Evolutionary conservation across 371 early-diverging fungal species (phyloP).

Genomic region (Apophysomyces ossiformis): DNA sequence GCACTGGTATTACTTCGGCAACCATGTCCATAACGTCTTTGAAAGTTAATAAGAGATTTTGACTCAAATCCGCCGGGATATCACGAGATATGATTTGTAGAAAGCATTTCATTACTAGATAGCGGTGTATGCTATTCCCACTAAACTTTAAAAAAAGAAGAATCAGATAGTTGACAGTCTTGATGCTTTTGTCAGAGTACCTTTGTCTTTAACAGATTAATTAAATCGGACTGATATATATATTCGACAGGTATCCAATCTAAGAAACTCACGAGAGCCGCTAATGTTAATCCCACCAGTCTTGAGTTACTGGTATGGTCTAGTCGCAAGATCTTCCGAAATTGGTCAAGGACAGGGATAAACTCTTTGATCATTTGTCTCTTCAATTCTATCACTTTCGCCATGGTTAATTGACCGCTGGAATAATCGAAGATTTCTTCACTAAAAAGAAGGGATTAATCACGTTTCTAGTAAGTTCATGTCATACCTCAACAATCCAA

Average conservation of each 20-base stretch:
- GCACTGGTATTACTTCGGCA: slow-evolving; percentile 75
- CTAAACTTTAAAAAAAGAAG: too few species aligned
- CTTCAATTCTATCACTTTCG: slow-evolving; percentile 83
- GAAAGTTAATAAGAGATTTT: background rate
- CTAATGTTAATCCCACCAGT: slow-evolving; percentile 81
- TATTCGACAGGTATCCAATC: slow-evolving; percentile 96
- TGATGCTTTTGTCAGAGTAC: slow-evolving; percentile 26
- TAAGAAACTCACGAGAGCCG: slow-evolving; percentile 85
- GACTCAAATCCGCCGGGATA: slow-evolving; percentile 64
- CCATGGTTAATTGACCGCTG: slow-evolving; percentile 90
- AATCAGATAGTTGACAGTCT: too few species aligned
- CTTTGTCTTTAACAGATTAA: slow-evolving; percentile 73
- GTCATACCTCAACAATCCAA: slow-evolving; percentile 83
- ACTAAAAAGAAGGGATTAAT: slow-evolving; percentile 39
- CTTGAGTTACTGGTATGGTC: slow-evolving; percentile 65
- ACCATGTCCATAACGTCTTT: background rate
- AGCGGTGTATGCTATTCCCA: too few species aligned
- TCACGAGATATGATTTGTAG: slow-evolving; percentile 8
- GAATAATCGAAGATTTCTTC: slow-evolving; percentile 97
- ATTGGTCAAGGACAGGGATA: slow-evolving; percentile 87
- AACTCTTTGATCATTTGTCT: slow-evolving; percentile 91
- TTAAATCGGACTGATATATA: slow-evolving; percentile 88
- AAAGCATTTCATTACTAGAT: background rate
- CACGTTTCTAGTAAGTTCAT: too few species aligned
- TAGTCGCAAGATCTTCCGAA: slow-evolving; percentile 86